Percentiles rank a stretch among this genome's conserved stretches.
Conservation (phyloP, 2,329 filamentous ascomycete genomes). For the Nemania diffusa region DNA sequence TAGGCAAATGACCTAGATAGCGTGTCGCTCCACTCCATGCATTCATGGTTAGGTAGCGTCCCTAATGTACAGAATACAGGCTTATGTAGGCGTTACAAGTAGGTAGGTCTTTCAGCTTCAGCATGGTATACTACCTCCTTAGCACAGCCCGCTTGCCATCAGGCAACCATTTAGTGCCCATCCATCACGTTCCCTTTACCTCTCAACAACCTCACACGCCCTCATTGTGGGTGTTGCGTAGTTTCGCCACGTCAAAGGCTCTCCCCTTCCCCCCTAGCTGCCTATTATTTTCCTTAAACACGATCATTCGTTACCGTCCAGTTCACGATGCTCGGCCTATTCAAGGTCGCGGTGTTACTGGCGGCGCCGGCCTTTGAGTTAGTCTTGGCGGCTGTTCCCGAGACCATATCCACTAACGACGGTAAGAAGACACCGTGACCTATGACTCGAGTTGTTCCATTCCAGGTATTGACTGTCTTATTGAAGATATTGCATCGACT, state of each 20-base stretch:
- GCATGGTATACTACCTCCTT: constrained; percentile 1
- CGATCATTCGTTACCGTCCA: constrained; percentile 36
- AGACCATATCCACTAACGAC: constrained; percentile 35
- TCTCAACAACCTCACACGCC: constrained; percentile 20
- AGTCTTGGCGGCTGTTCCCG: constrained; percentile 40
- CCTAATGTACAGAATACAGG: neutral
- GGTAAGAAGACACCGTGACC: constrained; percentile 31
- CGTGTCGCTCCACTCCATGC: neutral
- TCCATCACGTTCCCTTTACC: constrained; percentile 14
- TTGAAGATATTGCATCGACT: constrained; percentile 35
- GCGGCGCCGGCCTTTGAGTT: constrained; percentile 51
- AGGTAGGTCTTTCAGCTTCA: constrained; percentile 9
- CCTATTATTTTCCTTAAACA: constrained; percentile 13
- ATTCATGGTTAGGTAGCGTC: too few species aligned
- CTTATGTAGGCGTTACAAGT: neutral
- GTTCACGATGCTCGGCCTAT: constrained; percentile 51
- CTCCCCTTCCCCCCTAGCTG: constrained; percentile 8
- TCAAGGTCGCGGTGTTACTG: constrained; percentile 50
- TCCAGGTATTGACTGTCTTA: constrained; percentile 15
- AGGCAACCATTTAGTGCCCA: constrained; percentile 35
- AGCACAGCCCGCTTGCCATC: constrained; percentile 36
- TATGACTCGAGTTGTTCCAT: constrained; percentile 14
- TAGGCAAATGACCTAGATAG: neutral
- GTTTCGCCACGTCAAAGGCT: constrained; percentile 33
- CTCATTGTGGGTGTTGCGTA: constrained; percentile 26